Base-by-base conservation (phyloP, 129 eudicot genomes). In the Smallanthus sonchifolius region DNA sequence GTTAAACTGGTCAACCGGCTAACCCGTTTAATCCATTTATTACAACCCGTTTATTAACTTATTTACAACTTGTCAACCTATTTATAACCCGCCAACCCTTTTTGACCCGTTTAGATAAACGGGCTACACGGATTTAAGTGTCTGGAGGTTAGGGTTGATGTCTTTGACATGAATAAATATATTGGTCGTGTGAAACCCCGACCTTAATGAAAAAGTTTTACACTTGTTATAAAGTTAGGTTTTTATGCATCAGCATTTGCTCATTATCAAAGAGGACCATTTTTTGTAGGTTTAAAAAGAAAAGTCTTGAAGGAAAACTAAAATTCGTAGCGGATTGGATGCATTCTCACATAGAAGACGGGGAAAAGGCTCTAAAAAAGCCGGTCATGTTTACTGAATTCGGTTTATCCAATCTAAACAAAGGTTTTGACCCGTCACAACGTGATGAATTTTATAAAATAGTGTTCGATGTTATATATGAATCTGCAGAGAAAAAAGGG, bases 291-390 rank as follows among this genome's bases (percentile, higher is more conserved):
- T 81, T 86, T n/a, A 84, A 80, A 34, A 82, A 51, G 44, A 77
- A 87, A 64, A 87, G 83, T 4, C 84, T 90, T 17, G 87, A 78
- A 75, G 87, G 86, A 39, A 88, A 84, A 71, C 79, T 94, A 67
- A 84, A 83, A 74, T 94, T 84, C 68, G 92, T 85, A 2, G 56
- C 86, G 10, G 92, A 84, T 65, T 90, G 98, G 98, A 88, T 94
- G 92, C 73, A 77, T 10, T 86, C 97, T 43, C 98, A 94, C 84
- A 86, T 94, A 19, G 96, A 94, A 82, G 98, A 94, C 15, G 97
- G 96, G 5, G 96, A 94, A 62, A 79, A 72, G 28, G 91, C 75
- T 78, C 96, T 94, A 0, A 86, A 77, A 20, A 94, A 94, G 65
- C 98, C 98, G 2, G 80, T 94, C 6, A 75, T 86, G 89, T 85